These are phyloP conservation scores for Triadica sebifera DNA, from an alignment of 345 rosid species.

Conservation along the genomic window DNA sequence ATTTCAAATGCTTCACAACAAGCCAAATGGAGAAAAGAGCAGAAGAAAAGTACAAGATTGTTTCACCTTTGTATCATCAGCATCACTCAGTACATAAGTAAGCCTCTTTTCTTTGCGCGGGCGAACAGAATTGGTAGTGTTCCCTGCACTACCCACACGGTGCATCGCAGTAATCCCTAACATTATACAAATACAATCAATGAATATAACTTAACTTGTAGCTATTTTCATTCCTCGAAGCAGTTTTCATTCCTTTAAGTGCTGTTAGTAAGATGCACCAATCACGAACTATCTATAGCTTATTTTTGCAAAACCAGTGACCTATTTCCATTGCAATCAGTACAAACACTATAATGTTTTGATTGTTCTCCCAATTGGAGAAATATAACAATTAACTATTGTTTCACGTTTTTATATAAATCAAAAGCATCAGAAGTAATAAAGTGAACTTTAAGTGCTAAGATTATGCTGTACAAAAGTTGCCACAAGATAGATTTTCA, in stretches of 20 bases:
- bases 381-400: background rate
- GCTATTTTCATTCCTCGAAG: background rate
- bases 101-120: slow-evolving; percentile 95
- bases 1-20: background rate
- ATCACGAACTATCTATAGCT: background rate
- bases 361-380: background rate
- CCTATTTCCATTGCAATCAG: background rate
- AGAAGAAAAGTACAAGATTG: background rate
- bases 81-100: slow-evolving; percentile 81
- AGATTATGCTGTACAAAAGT: background rate
- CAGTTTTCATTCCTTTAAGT: background rate
- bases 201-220: background rate
- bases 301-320: background rate
- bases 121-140: slow-evolving; percentile 75
- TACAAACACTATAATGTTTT: background rate
- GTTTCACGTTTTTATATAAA: background rate
- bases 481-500: background rate
- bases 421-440: background rate
- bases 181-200: slow-evolving; percentile 8
- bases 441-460: too few relatives aligned
- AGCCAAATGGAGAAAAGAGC: background rate
- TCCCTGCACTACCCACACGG: slow-evolving; percentile 99
- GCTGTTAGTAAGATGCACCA: background rate
- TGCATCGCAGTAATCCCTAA: slow-evolving; percentile 73
- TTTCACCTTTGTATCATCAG: slow-evolving; percentile 70